A percentile compares a stretch with the other conserved stretches of the same genome.
Conservation (phyloP, 495 filamentous ascomycete genomes). For the Trichoderma reesei region DNA sequence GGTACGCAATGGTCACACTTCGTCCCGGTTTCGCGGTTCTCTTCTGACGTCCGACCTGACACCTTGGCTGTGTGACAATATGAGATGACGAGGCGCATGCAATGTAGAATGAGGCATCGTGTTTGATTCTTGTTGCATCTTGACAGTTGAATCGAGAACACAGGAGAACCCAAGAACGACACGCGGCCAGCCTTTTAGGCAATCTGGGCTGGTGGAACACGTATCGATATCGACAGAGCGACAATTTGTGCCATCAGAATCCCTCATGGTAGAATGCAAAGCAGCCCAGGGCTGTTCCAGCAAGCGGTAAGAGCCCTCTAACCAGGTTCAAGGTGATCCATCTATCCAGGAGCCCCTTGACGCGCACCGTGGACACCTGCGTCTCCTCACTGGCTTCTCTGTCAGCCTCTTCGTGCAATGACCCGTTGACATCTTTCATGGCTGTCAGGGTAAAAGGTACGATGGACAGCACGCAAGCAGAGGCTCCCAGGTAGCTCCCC, state of each 20-base stretch:
- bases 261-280: background rate
- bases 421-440: conserved; percentile 21
- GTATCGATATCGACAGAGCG: too few species aligned
- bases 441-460: conserved; percentile 25
- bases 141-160: too few species aligned
- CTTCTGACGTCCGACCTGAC: too few species aligned
- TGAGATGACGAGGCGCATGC: background rate
- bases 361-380: background rate
- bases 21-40: too few species aligned
- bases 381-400: conserved; percentile 5
- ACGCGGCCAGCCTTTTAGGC: too few species aligned
- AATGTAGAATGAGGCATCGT: background rate
- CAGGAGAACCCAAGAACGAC: too few species aligned
- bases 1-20: too few species aligned
- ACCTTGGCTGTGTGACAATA: too few species aligned
- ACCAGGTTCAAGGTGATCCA: conserved; percentile 7
- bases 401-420: conserved; percentile 19
- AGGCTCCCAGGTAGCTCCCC: conserved; percentile 6
- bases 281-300: background rate
- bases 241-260: too few species aligned
- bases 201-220: too few species aligned
- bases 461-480: conserved; percentile 13
- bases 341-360: background rate
- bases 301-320: conserved; percentile 6
- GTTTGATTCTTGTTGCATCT: too few species aligned